Percentiles rank a stretch among this genome's conserved stretches.
Evolutionary conservation across 108 stramenopile species (phyloP).

Genomic region (Pseudonitzschia delicatissima): DNA sequence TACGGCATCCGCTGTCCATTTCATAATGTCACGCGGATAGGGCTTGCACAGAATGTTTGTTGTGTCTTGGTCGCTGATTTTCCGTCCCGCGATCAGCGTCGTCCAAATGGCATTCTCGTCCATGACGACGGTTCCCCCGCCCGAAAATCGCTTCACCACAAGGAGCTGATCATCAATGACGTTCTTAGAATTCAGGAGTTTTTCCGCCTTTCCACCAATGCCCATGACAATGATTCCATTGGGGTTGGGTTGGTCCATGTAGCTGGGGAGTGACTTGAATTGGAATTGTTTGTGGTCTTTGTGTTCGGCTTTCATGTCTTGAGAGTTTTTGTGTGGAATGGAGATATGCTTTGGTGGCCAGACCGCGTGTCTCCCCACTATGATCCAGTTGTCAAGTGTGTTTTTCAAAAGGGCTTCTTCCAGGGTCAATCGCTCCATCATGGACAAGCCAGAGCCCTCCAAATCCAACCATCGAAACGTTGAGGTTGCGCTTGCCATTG

Average conservation of each 20-base stretch:
- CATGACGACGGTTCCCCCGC: constrained; percentile 94
- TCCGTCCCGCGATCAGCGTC: constrained; percentile 65
- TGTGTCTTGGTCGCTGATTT: not conserved
- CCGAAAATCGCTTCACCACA: constrained; percentile 86
- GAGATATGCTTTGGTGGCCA: constrained; percentile 27
- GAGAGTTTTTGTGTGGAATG: constrained; percentile 5
- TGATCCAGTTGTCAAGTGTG: constrained; percentile 61
- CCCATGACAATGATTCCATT: constrained; percentile 76
- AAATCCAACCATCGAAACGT: constrained; percentile 54
- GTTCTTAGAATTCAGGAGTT: constrained; percentile 48
- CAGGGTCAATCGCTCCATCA: constrained; percentile 72
- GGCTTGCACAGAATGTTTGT: constrained; percentile 22
- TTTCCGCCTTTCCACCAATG: constrained; percentile 82
- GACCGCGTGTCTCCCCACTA: constrained; percentile 71
- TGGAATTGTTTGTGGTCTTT: not conserved
- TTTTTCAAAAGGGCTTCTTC: constrained; percentile 84
- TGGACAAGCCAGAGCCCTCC: constrained; percentile 61
- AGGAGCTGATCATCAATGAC: constrained; percentile 58
- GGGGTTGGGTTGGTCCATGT: constrained; percentile 18
- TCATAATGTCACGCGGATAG: constrained; percentile 86
- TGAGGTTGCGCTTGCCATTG: no score
- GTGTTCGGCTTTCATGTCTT: not conserved
- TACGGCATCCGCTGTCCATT: constrained; percentile 74
- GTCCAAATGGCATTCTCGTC: constrained; percentile 80
- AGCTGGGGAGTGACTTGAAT: constrained; percentile 8